Base-by-base conservation (phyloP, 768 basidiomycete genomes). In the Candolleomyces efflorescens region DNA sequence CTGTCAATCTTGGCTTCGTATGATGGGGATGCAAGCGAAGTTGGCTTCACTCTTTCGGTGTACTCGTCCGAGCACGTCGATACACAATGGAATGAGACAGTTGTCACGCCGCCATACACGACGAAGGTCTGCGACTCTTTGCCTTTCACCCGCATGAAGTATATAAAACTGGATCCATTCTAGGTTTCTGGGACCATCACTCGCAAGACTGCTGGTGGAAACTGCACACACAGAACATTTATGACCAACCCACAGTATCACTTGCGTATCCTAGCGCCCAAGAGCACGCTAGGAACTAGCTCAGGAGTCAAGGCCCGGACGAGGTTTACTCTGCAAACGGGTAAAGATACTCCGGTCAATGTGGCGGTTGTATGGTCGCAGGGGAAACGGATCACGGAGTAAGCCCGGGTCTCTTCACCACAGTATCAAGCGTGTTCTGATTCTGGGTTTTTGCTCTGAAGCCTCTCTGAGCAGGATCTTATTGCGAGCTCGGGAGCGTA, bases 181-280 rank as follows among this genome's bases (percentile, higher is more conserved):
- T 62, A 92, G 90, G 65, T 88, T 5, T 73, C 81, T 0, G 89
- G 85, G 7, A 65, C 74, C 0, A 78, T 96, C 60, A 86, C 85
- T 0, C 79, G 72, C 37, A 85, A 85, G 62, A 92, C 84, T 26
- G 82, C 91, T 0, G 96, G 96, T 0, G 96, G 96, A 1, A 95
- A 94, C 65, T 82, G 85, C 56, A 82, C 83, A 4, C 77, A 85
- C 62, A 84, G 91, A 0, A 87, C 89, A 0, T 97, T 89, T 70
- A 89, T 96, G 85, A 70, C 82, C 50, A 98, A 98, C 66, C 95
- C 95, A 0, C 93, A 97, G 66, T 98, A 92, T 70, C 79, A 80
- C 55, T 74, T 98, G 13, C 78, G 72, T 6, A 71, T 96, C 18
- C 73, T 78, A 54, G 73, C 81, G 3, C 64, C 71, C 1, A 66